Base-by-base conservation (phyloP, 352 stramenopile genomes). In the Globisporangium nodosum region DNA sequence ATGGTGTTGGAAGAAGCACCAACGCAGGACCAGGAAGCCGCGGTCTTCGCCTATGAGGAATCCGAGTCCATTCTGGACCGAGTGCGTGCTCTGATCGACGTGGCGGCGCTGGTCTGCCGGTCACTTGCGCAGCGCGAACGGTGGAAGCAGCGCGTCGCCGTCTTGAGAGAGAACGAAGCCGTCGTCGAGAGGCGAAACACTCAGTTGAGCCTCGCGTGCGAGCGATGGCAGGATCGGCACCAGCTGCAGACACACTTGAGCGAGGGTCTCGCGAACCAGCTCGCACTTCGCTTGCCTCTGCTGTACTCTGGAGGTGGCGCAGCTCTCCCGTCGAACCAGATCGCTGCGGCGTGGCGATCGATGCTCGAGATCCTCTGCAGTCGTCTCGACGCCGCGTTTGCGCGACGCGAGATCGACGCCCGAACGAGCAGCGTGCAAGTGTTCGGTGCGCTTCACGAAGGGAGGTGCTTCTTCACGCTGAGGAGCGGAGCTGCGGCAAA, bases 401-500 rank as follows among this genome's bases (percentile, higher is more conserved):
- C 39, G 16, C 8, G 21, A 18, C 45, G 37, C 12, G 2, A 20
- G 13, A n/a, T 61, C 16, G 20, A n/a, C 8, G 15, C 5, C 8
- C 42, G 54, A 18, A 8, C 45, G 3, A 52, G 47, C 21, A 52
- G 47, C 21, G 35, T 65, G 16, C 60, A 61, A 20, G 39, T 65
- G 8, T 57, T 48, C 31, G 60, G 60, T 15, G 47, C 49, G 37
- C 27, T 57, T 0, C 16, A 24, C 16, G 60, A 61, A 16, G 60
- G n/a, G 18, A 39, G 50, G 18, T 54, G 56, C 48, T 61, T 56
- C 46, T 65, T 65, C 18, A 40, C 54, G 1, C 35, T 65, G 2
- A 35, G 21, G 21, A 0, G 24, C 24, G 39, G 40, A 52, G 20
- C 11, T 11, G 24, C 49, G 7, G 27, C 31, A 12, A 64, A 48